Conservation (phyloP, 441 rosid species). For the Brassica balearica region DNA sequence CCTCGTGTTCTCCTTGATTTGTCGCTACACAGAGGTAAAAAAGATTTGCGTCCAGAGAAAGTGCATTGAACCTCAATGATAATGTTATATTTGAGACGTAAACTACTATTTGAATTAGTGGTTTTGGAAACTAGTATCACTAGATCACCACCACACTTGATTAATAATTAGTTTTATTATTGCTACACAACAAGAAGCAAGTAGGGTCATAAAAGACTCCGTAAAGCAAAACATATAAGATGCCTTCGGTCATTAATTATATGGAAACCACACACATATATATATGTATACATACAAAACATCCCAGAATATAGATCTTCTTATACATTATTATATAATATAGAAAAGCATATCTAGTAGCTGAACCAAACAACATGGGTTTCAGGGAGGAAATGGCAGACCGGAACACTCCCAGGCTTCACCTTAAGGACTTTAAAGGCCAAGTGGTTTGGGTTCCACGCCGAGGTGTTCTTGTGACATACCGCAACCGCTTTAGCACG, state of each 20-base stretch:
- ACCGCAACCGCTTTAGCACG: constrained; percentile 72
- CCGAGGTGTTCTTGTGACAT: constrained; percentile 83
- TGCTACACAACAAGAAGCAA: constrained; percentile 31
- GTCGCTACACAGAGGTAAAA: constrained; percentile 48
- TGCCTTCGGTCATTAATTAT: constrained; percentile 13
- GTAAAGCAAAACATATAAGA: constrained; percentile 12
- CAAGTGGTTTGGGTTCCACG: constrained; percentile 91
- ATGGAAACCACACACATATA: constrained; percentile 15
- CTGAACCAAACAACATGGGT: constrained; percentile 76
- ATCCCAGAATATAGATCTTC: constrained; percentile 25
- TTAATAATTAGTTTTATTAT: neutral
- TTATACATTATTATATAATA: constrained; percentile 23
- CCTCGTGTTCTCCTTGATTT: constrained; percentile 52
- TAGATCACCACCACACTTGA: neutral
- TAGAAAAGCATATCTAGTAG: constrained; percentile 45
- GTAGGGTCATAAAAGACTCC: constrained; percentile 17
- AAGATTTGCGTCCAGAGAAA: constrained; percentile 11
- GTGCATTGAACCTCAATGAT: constrained; percentile 11
- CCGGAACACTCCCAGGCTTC: constrained; percentile 78
- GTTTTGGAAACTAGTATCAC: neutral
- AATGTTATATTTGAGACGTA: neutral
- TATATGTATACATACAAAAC: constrained; percentile 27
- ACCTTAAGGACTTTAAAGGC: constrained; percentile 87
- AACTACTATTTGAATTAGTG: neutral
- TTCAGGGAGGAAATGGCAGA: constrained; percentile 91